Evolutionary conservation across 1,284 basidiomycete species (phyloP).

Genomic region (Leccinum pachyderme): DNA sequence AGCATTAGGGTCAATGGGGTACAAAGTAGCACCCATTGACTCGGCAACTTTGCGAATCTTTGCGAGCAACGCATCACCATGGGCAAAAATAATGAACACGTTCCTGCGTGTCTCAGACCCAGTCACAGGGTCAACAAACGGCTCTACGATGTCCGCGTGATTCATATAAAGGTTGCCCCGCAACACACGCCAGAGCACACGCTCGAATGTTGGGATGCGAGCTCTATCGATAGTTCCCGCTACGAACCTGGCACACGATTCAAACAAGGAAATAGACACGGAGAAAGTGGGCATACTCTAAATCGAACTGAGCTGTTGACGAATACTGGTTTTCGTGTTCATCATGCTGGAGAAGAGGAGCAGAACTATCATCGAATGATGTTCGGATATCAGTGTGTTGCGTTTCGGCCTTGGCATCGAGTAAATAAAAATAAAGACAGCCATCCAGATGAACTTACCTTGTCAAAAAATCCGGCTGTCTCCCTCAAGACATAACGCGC

Average conservation of each 20-base stretch:
- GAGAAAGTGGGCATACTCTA: conserved; percentile 60
- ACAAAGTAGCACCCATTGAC: conserved; percentile 96
- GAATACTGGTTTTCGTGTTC: conserved; percentile 74
- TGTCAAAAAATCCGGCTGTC: conserved; percentile 96
- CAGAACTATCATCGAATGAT: conserved; percentile 92
- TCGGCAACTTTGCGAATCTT: conserved; percentile 99
- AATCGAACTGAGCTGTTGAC: conserved; percentile 69
- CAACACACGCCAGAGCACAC: conserved; percentile 96
- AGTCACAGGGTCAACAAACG: conserved; percentile 85
- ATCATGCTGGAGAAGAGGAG: conserved; percentile 89
- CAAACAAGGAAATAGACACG: neutral
- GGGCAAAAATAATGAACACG: conserved; percentile 99
- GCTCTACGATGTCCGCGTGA: conserved; percentile 93
- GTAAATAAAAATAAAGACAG: conserved; percentile 4
- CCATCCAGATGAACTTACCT: conserved; percentile 45
- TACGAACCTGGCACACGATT: conserved; percentile 65
- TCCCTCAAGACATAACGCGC: conserved; percentile 92
- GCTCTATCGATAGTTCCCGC: conserved; percentile 95
- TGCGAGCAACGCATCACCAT: conserved; percentile 88
- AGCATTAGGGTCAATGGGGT: conserved; percentile 92
- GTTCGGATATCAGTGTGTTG: conserved; percentile 78
- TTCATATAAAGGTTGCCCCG: conserved; percentile 99
- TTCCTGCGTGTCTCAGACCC: conserved; percentile 90
- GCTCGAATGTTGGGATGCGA: conserved; percentile 92
- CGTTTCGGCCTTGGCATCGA: conserved; percentile 64